Evolutionary conservation across 305 asterid genomes (phyloP), one percentile per base, ranked within the genome.

Genomic region (Salvia sclarea): DNA sequence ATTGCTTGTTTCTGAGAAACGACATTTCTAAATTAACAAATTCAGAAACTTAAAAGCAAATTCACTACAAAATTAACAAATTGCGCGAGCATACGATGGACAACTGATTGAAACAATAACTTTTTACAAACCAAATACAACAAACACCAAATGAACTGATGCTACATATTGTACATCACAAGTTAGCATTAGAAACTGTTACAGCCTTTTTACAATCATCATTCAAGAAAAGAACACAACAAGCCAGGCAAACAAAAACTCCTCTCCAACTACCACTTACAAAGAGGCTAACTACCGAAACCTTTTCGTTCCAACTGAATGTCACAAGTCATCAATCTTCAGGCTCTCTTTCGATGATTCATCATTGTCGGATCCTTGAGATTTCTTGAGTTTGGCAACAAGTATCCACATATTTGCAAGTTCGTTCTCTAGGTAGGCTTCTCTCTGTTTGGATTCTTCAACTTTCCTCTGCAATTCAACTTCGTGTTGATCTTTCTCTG

Each of bases 381-480:
- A 78, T 71, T 82, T 91, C 68, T 86, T 89, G 11, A 95, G 86
- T 81, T 86, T 91, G 3, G 96, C 97, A 58, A 89, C 95, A 21
- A 85, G 93, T 78, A 91, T 84, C 96, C 97, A 95, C 99, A 95
- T 91, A 70, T 88, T 95, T 13, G 99, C 97, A 0, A 95, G 97
- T 78, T 95, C 99, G 33, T 91, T 91, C 83, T 95, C 99, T n/a
- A 95, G 84, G 80, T 91, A 86, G 40, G 96, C 92, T 76, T 95
- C 99, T 78, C 94, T 88, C 73, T 91, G 95, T 78, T 91, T 91
- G 13, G 99, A 88, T 67, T 95, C 95, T 75, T 88, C 99, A 13
- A 95, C 85, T 82, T 52, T 89, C 59, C 84, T 75, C 75, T 86
- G 99, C 76, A 95, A 69, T 59, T 92, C 94, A 53, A 82, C 84